Evolutionary conservation across 345 rosid genomes (phyloP), one percentile per base, ranked within the genome.

Genomic region (Arabis hirsuta): DNA sequence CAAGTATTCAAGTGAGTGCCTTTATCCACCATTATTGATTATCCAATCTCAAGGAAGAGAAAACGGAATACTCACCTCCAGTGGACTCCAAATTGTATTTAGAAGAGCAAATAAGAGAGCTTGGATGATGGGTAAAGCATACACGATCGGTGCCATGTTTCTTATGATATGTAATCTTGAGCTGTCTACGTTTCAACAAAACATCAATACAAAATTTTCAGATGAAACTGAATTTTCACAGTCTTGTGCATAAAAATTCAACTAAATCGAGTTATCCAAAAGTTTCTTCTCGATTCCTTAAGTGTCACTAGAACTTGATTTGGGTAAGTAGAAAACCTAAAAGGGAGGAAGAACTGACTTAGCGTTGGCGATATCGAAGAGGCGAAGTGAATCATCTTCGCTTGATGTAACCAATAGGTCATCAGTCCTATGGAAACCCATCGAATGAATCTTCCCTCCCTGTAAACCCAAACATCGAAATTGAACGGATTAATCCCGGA

Each of bases 51-150:
- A 62, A 69, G 54, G n/a, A 54, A 62, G 38, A 43, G 50, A 27
- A 16, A 52, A 27, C 9, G 38, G 38, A 48, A 26, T 76, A 82
- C 82, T 53, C 61, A 90, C 98, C 99, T 78, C 97, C 97, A 13
- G 85, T 81, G 4, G 90, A 72, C 63, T 90, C 92, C 75, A 92
- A 80, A 82, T 84, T 86, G 73, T 92, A 83, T 62, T 54, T 82
- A 2, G 98, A 88, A 51, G 98, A 95, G 85, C 98, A 95, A 75
- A 95, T 92, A 50, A 90, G 83, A 62, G 99, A 95, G 80, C 88
- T 95, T 10, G 96, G 99, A 43, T 95, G 99, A 77, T 95, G 99
- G 0, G 99, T 95, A 78, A 95, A 91, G 80, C 97, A 95, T 36
- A 91, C 87, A 19, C 89, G 85, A 81, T 95, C 99, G 4, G 99